Conservation (phyloP, 2,329 filamentous ascomycete species). For the Diaporthe vexans region DNA sequence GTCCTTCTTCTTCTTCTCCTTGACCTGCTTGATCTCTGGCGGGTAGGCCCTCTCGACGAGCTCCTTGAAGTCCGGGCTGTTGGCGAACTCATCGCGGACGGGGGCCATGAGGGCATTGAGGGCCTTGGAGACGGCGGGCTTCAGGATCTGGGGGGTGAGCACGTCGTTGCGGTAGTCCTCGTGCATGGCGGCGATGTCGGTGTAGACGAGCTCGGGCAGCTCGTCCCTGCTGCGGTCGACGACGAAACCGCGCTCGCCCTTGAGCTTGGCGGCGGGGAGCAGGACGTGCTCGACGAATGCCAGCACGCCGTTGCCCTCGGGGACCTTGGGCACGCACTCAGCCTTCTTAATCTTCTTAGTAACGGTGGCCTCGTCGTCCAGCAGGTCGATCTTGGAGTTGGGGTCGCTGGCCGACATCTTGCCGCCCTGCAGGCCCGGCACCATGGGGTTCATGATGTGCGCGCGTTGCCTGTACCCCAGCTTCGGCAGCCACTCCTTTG, state of each 20-base stretch:
- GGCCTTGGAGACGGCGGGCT: constrained; percentile 83
- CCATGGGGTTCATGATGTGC: constrained; percentile 78
- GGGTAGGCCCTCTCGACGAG: constrained; percentile 87
- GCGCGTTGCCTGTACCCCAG: constrained; percentile 83
- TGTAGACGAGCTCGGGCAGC: constrained; percentile 83
- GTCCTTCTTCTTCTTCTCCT: constrained; percentile 84
- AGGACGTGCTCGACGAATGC: constrained; percentile 90
- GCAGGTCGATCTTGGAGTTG: constrained; percentile 91
- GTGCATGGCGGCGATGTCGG: constrained; percentile 78
- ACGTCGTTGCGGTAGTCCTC: constrained; percentile 85
- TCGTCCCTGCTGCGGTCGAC: constrained; percentile 76
- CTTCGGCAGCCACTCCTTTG: constrained; percentile 86
- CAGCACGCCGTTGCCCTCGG: constrained; percentile 89
- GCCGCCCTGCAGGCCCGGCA: constrained; percentile 82
- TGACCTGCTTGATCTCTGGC: constrained; percentile 74
- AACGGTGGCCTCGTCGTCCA: constrained; percentile 82
- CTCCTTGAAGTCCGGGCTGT: constrained; percentile 79
- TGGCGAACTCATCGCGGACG: constrained; percentile 77
- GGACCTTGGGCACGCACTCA: constrained; percentile 78
- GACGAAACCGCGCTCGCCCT: constrained; percentile 72
- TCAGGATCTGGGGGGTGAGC: constrained; percentile 88
- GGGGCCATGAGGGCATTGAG: constrained; percentile 82
- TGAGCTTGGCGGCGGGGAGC: constrained; percentile 80
- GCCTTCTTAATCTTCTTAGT: constrained; percentile 90
- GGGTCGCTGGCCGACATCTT: constrained; percentile 84